phyloP scores from a whole-genome alignment of 2,329 filamentous ascomycete species.

The Knufia petricola region DNA sequence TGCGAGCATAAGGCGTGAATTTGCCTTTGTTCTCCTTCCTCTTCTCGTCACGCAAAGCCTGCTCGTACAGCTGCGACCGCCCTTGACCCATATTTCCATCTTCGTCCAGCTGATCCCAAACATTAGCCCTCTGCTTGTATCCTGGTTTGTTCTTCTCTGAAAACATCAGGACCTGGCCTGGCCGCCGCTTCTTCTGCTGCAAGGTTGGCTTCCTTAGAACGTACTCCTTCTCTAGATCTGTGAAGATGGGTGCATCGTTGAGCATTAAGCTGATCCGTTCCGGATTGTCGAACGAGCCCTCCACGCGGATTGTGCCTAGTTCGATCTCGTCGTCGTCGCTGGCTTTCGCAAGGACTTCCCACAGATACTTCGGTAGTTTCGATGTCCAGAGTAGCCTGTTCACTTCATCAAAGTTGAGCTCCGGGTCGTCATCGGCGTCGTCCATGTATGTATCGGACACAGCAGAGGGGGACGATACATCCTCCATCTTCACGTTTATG shows the following conservation, averaged over 20 bases:
- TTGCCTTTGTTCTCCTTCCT: slow-evolving; percentile 42
- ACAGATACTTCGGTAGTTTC: slow-evolving; percentile 68
- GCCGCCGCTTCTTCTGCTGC: slow-evolving; percentile 32
- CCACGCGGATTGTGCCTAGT: slow-evolving; percentile 61
- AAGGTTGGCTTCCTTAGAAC: slow-evolving; percentile 61
- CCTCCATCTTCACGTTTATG: slow-evolving; percentile 17
- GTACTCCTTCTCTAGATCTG: slow-evolving; percentile 78
- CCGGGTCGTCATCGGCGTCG: slow-evolving; percentile 59
- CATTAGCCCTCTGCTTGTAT: slow-evolving; percentile 40
- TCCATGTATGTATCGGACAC: slow-evolving; percentile 15
- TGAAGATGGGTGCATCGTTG: slow-evolving; percentile 54
- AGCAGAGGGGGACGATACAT: slow-evolving; percentile 15
- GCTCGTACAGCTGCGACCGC: slow-evolving; percentile 38
- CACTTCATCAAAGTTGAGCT: slow-evolving; percentile 48
- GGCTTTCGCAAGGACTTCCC: slow-evolving; percentile 66
- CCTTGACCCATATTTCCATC: slow-evolving; percentile 33
- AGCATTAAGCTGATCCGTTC: slow-evolving; percentile 54
- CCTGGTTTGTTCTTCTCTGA: slow-evolving; percentile 86
- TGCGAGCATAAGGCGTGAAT: slow-evolving; percentile 48
- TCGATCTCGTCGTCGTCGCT: slow-evolving; percentile 74
- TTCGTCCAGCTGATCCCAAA: slow-evolving; percentile 31
- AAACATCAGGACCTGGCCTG: slow-evolving; percentile 83
- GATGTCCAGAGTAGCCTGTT: slow-evolving; percentile 56
- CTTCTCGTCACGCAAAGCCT: slow-evolving; percentile 35
- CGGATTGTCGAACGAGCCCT: slow-evolving; percentile 45